These are phyloP conservation scores for Phytopythium montanum DNA, from an alignment of 352 stramenopile genomes.

Conservation along the genomic window DNA sequence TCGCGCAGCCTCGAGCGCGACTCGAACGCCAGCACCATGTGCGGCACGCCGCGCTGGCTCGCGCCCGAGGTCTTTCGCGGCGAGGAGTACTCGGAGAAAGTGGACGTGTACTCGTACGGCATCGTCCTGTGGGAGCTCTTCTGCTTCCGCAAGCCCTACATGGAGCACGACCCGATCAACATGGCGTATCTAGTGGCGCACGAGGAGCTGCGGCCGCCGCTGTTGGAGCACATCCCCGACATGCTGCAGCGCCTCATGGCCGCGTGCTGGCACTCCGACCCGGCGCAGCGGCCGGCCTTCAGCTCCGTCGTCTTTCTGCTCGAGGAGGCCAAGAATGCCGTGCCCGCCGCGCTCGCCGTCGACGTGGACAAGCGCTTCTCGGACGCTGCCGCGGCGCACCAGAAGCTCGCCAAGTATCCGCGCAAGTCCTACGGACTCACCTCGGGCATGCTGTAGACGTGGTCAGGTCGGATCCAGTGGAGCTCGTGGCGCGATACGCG, in stretches of 20 bases:
- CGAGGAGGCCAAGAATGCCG: conserved; percentile 51
- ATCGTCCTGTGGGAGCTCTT: conserved; percentile 85
- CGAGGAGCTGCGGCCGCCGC: conserved; percentile 60
- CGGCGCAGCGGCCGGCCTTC: conserved; percentile 54
- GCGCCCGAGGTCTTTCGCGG: conserved; percentile 81
- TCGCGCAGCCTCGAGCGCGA: conserved; percentile 66
- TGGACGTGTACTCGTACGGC: conserved; percentile 81
- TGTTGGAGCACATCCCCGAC: conserved; percentile 62
- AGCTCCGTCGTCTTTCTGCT: conserved; percentile 52
- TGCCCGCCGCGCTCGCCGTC: conserved; percentile 49
- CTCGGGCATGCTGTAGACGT: conserved; percentile 39
- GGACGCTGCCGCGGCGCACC: conserved; percentile 26
- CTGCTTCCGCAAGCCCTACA: conserved; percentile 80
- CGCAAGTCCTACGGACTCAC: conserved; percentile 55
- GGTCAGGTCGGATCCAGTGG: too few relatives aligned
- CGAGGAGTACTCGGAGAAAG: conserved; percentile 84
- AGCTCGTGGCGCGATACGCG: not conserved
- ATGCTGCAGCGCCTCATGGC: conserved; percentile 67
- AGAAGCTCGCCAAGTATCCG: conserved; percentile 23
- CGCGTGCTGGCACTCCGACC: conserved; percentile 57
- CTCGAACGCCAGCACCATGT: conserved; percentile 70
- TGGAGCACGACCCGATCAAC: conserved; percentile 78
- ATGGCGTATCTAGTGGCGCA: conserved; percentile 73
- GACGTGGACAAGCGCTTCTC: conserved; percentile 48
- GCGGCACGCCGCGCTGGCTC: conserved; percentile 71